These are phyloP conservation scores for Fragaria nilgerrensis DNA, from an alignment of 306 rosid genomes.

Conservation along the genomic window DNA sequence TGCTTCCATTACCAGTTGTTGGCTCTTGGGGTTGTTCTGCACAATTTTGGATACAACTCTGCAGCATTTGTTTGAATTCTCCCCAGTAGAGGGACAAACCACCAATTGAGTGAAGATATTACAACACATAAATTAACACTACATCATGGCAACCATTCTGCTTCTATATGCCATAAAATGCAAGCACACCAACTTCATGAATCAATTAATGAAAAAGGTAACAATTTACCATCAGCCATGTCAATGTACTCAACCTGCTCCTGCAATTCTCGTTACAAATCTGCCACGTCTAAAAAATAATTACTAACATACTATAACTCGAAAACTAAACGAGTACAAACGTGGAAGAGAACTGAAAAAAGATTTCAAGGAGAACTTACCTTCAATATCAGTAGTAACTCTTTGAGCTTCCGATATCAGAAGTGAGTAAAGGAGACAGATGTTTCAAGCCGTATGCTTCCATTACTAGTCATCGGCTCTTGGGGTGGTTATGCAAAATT, in stretches of 20 bases:
- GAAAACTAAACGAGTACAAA: too few species aligned
- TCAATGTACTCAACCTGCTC: constrained; percentile 96
- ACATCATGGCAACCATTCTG: too few species aligned
- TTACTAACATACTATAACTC: neutral
- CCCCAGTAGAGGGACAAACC: constrained; percentile 85
- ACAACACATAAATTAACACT: constrained; percentile 14
- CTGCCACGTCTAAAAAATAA: constrained; percentile 32
- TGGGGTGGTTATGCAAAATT: too few species aligned
- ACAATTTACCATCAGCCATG: constrained; percentile 71
- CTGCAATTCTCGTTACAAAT: constrained; percentile 78
- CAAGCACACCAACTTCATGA: too few species aligned
- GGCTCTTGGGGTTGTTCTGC: constrained; percentile 84
- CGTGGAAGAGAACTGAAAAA: too few species aligned
- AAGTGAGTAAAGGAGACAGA: too few species aligned
- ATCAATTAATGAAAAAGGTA: neutral
- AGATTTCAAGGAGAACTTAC: too few species aligned
- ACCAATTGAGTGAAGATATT: constrained; percentile 82
- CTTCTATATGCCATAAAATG: too few species aligned
- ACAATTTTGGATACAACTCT: constrained; percentile 85
- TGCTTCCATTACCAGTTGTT: constrained; percentile 87
- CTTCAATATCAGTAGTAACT: too few species aligned
- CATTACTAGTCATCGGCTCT: too few species aligned
- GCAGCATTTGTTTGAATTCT: constrained; percentile 43
- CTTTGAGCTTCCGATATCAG: too few species aligned
- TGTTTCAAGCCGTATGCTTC: too few species aligned